Percentiles rank a stretch among this genome's conserved stretches.
Conservation (phyloP, 2,329 filamentous ascomycete genomes). For the Sphaerulina populicola region DNA sequence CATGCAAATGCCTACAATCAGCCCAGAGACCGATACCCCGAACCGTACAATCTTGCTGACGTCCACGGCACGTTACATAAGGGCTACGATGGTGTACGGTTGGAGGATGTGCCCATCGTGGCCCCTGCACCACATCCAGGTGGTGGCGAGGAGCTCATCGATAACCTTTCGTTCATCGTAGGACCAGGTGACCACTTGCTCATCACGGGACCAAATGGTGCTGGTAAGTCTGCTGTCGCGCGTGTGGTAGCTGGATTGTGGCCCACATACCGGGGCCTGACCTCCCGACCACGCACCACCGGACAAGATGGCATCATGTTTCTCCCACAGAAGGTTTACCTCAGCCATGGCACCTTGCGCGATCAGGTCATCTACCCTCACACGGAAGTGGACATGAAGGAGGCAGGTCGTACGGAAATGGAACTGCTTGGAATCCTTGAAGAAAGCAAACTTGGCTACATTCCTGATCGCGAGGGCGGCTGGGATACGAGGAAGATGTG, state of each 20-base stretch:
- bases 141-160: constrained; percentile 83
- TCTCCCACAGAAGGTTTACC: constrained; percentile 84
- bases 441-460: constrained; percentile 75
- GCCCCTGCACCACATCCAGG: constrained; percentile 81
- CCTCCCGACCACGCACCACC: constrained; percentile 71
- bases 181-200: constrained; percentile 86
- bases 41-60: constrained; percentile 82
- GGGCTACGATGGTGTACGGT: constrained; percentile 85
- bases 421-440: constrained; percentile 73
- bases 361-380: constrained; percentile 98
- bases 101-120: constrained; percentile 88
- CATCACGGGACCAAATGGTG: constrained; percentile 89
- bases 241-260: constrained; percentile 85
- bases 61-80: constrained; percentile 89
- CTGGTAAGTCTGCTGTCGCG: constrained; percentile 82
- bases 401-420: constrained; percentile 65
- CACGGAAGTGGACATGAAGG: constrained; percentile 86
- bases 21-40: constrained; percentile 56
- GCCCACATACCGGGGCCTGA: constrained; percentile 89
- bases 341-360: constrained; percentile 82
- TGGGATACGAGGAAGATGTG: constrained; percentile 97
- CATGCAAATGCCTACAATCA: constrained; percentile 82
- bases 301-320: constrained; percentile 88
- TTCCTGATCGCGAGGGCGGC: constrained; percentile 84
- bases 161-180: constrained; percentile 80